A percentile compares a stretch with the other conserved stretches of the same genome.
Conservation (phyloP, 2,329 filamentous ascomycete genomes). For the Fusarium citri region DNA sequence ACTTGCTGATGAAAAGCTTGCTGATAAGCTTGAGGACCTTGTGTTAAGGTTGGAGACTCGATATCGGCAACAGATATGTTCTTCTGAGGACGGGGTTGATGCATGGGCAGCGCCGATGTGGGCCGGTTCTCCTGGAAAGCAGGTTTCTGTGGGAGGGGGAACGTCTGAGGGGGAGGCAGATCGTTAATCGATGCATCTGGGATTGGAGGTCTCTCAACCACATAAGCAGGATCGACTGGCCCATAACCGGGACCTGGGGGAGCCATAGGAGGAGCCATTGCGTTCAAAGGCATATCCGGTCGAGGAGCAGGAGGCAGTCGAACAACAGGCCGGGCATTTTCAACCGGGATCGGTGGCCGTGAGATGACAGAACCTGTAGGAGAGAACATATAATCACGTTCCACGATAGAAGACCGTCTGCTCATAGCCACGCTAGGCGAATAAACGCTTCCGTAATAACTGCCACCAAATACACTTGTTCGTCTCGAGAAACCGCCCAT, state of each 20-base stretch:
- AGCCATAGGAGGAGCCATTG: conserved; percentile 26
- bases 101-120: conserved; percentile 74
- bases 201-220: conserved; percentile 25
- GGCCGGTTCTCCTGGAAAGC: conserved; percentile 66
- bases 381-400: conserved; percentile 80
- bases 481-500: conserved; percentile 77
- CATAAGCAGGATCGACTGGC: conserved; percentile 31
- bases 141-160: conserved; percentile 69
- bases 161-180: conserved; percentile 67
- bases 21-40: conserved; percentile 79
- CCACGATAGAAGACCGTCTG: conserved; percentile 81
- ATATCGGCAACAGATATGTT: conserved; percentile 92
- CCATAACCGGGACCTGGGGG: conserved; percentile 10
- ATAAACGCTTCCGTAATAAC: conserved; percentile 80
- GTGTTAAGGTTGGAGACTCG: conserved; percentile 77
- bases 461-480: conserved; percentile 83
- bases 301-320: conserved; percentile 77
- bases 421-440: conserved; percentile 90
- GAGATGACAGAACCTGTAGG: conserved; percentile 84
- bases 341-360: conserved; percentile 70
- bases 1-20: conserved; percentile 96
- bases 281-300: conserved; percentile 44
- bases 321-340: conserved; percentile 78
- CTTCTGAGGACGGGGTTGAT: conserved; percentile 95
- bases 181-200: conserved; percentile 60